Evolutionary conservation across 2,329 filamentous ascomycete genomes (phyloP).

Genomic region (Tolypocladium endophyticum): DNA sequence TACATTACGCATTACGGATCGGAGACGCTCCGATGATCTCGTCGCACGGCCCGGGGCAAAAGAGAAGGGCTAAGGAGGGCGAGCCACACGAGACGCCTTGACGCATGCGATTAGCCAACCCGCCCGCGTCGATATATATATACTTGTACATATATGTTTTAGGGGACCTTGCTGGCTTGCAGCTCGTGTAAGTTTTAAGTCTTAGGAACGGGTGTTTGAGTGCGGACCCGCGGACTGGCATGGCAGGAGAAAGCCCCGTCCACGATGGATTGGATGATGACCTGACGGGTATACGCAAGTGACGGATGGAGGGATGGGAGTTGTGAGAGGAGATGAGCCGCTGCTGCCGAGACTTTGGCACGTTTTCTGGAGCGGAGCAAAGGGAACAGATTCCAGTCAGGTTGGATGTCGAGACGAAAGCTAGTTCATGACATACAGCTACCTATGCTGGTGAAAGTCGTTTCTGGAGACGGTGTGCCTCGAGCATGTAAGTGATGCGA

Average conservation of each 20-base stretch:
- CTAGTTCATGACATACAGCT: not conserved
- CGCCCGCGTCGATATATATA: not conserved
- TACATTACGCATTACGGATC: not conserved
- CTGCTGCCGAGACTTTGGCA: not conserved
- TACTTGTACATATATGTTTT: constrained; percentile 2
- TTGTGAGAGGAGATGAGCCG: not conserved
- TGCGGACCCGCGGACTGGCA: not conserved
- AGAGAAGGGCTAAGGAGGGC: not conserved
- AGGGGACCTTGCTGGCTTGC: constrained; percentile 1
- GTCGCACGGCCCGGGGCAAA: not conserved
- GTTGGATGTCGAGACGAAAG: not conserved
- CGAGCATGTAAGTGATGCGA: not conserved
- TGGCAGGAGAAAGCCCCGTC: not conserved
- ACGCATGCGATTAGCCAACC: not conserved
- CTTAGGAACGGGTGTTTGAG: not conserved
- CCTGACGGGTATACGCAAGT: not conserved
- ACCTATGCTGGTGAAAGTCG: not conserved
- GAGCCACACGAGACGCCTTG: not conserved
- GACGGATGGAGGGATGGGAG: not conserved
- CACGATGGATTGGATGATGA: not conserved
- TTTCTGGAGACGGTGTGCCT: not conserved
- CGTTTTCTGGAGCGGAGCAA: not conserved
- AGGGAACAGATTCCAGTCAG: not conserved
- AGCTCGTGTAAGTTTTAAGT: constrained; percentile 5
- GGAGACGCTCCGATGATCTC: not conserved